phyloP scores from a whole-genome alignment of 768 basidiomycete genomes.

The Guyanaporus albipodus region DNA sequence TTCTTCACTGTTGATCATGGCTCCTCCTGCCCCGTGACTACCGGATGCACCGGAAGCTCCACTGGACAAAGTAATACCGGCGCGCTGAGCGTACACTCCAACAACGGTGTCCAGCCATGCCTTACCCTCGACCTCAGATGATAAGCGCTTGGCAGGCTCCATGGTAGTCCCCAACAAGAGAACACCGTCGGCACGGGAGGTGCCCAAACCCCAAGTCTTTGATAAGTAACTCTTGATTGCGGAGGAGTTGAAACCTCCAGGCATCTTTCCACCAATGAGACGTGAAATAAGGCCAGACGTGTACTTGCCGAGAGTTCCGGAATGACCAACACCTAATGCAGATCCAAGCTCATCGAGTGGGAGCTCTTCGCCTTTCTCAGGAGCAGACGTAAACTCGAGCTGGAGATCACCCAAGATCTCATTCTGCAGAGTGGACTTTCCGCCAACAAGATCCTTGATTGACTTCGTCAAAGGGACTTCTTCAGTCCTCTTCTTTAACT shows the following conservation, averaged over 20 bases:
- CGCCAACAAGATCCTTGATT: conserved; percentile 97
- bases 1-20: conserved; percentile 95
- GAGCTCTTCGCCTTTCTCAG: conserved; percentile 97
- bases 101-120: conserved; percentile 89
- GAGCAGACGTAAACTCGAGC: conserved; percentile 89
- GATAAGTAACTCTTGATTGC: conserved; percentile 84
- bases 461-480: conserved; percentile 90
- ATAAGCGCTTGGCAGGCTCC: conserved; percentile 92
- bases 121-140: conserved; percentile 89
- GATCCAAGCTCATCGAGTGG: conserved; percentile 94
- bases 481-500: conserved; percentile 90
- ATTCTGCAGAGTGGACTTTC: conserved; percentile 98
- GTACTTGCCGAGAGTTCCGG: conserved; percentile 91
- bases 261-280: conserved; percentile 94
- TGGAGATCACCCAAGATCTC: conserved; percentile 97
- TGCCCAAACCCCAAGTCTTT: conserved; percentile 95
- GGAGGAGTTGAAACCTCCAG: conserved; percentile 95
- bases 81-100: conserved; percentile 78
- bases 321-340: conserved; percentile 73
- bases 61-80: conserved; percentile 79
- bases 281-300: conserved; percentile 87
- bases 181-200: conserved; percentile 84
- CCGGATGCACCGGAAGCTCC: conserved; percentile 59
- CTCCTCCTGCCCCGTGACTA: conserved; percentile 63
- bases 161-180: conserved; percentile 87